Base-by-base conservation (phyloP, 2,329 filamentous ascomycete genomes). In the Aspergillus hortae region DNA sequence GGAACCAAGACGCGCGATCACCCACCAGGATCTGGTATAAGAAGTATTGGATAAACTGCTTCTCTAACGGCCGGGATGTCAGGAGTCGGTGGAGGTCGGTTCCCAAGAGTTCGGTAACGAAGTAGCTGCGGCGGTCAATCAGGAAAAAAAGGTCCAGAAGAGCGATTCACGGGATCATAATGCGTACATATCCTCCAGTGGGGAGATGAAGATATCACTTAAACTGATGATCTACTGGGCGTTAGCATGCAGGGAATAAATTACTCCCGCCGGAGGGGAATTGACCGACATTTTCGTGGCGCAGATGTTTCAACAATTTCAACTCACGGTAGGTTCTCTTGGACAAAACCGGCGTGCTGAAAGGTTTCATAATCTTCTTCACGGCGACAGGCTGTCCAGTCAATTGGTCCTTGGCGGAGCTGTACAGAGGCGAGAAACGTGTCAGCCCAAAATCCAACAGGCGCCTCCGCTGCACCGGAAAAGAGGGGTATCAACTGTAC, bases 321-420 rank as follows among this genome's bases (percentile, higher is more conserved):
- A 99, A 79, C 75, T 99, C 94, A 68, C 94, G 87, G 74, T 99
- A 99, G 61, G 94, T 99, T 70, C 94, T 85, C 80, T 99, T 99
- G 53, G 94, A 94, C 44, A 99, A 81, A 53, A 99, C 94, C 1
- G 94, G 92, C n/a, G 94, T 99, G 81, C 92, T 96, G 77, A 99
- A 99, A 9, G 94, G 94, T 80, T 97, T 99, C 92, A 99, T 97
- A 70, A 99, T 99, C 84, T 99, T 99, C 84, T 99, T 99, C 71
- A 99, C 92, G 54, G 94, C 94, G 56, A 99, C 94, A 75, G 92
- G 91, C 74, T 96, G 92, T 72, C 84, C 89, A 55, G 94, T 97
- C 75, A 99, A 90, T 79, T 97, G 92, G 74, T 99, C 94, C 77
- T 91, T 92, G 53, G 94, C 94, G 59, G 94, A 97, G 77, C 92